Base-by-base conservation (phyloP, 2,329 filamentous ascomycete genomes). In the Sporothrix globosa region DNA sequence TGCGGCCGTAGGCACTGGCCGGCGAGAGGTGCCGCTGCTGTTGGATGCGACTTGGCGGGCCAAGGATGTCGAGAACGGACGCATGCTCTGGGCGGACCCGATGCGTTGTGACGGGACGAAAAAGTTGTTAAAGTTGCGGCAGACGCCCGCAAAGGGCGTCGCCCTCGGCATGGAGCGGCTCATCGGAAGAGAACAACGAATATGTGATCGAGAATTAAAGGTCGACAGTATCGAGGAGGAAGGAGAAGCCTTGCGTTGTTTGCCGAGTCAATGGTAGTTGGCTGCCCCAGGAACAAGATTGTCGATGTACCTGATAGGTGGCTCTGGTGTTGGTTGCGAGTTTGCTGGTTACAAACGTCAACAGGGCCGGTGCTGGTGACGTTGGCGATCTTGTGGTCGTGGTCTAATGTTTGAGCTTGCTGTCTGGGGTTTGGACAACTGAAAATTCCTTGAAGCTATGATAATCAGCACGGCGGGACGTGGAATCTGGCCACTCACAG, bases 91-190 rank as follows among this genome's bases (percentile, higher is more conserved):
- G 3, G 58, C 21, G 21, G 39, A 63, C 21, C 30, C 46, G 41
- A 44, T 46, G 19, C 30, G 27, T 21, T 72, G 58, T 34, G 65
- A 21, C 27, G 63, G 14, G 50, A 41, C 21, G 34, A 61, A 53
- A 19, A 70, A 27, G 53, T 50, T 67, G 52, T 60, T 48, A 14
- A 71, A 27, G 53, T 50, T 69, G 52, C 65, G 69, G 58, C 69
- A 67, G 24, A 58, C 65, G 50, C 73, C 72, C 6, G 63, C 63
- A 34, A 72, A 56, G 65, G 73, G 70, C 69, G 56, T 54, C 14
- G 68, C 68, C 60, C n/a, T 72, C 21, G 72, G 13, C 7, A 74
- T 67, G 39, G 70, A 61, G 46, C 70, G 73, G 39, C 46, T 70
- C 72, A 74, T 74, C 5, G 69, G 6, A 6, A 13, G 7, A 30